Base-by-base conservation (phyloP, 2,329 filamentous ascomycete genomes). In the Fusarium nygamai region DNA sequence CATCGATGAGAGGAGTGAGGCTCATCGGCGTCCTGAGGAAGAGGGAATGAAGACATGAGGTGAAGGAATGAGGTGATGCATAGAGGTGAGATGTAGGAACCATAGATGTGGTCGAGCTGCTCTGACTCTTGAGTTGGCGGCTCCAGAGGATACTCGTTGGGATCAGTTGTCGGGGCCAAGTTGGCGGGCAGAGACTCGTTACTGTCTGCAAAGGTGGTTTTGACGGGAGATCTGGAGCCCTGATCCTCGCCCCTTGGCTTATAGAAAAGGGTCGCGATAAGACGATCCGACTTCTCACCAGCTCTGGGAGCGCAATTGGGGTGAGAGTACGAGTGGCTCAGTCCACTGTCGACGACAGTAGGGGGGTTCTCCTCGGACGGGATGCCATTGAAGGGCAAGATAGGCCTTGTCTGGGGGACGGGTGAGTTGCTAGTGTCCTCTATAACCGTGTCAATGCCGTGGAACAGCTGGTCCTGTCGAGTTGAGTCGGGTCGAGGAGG, bases 31-130 rank as follows among this genome's bases (percentile, higher is more conserved):
- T 85, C 88, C 17, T 83, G 81, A 1, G 87, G 86, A 27, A 88
- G 83, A 19, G 90, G 90, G 68, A 92, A 91, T 27, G 86, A 87
- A 27, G 89, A 89, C 86, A 92, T 91, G 69, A 92, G 86, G 78
- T 92, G 89, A 29, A 92, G 85, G 80, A 92, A 92, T 20, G 90
- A 90, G 16, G 90, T 90, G 71, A 91, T 87, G 82, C 90, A 92
- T 69, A 92, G 85, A 11, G 90, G 89, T 24, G 90, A 91, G 78
- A 92, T 88, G 77, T 91, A 91, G 27, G 89, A 90, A 71, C 90
- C 90, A 76, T 92, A 92, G 24, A 92, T 86, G 70, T 91, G 89
- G 78, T 92, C 90, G 60, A 92, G 86, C 64, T 90, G 85, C 81
- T 91, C 86, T 20, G 80, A 78, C 78, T 90, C 86, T 75, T 86